Evolutionary conservation across 805 yeast genomes (phyloP), one percentile per base, ranked within the genome.

Genomic region (Vanderwaltozyma yarrowii): DNA sequence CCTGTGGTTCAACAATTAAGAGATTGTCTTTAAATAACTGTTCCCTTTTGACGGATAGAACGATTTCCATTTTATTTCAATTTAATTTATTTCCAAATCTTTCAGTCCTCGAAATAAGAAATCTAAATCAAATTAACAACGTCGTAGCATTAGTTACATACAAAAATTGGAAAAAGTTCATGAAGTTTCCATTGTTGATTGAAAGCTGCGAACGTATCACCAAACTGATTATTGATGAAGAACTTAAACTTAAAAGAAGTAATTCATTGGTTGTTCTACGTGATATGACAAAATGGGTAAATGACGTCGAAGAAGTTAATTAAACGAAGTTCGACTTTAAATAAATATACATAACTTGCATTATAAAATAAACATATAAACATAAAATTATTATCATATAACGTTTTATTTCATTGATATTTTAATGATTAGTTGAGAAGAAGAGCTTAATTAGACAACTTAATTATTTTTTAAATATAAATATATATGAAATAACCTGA

Each of bases 21-120:
- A 66, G 95, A 37, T 62, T 87, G 16, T 80, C 94, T 7, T 56
- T 87, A 36, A 87, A 87, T 58, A 76, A 78, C 49, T 87, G 96
- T 55, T 64, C 68, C 23, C 51, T 58, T 18, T 53, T 83, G 26
- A 71, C 83, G 14, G 69, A 81, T 51, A 69, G 68, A 36, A 71
- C 80, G 3, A 51, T 81, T 4, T 84, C 85, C 3, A 59, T 66
- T 20, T 58, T 72, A 4, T 49, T 71, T 4, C 47, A 55, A 10
- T 45, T 47, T 25, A 72, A 75, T 25, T 72, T 70, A 45, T 70
- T 81, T 40, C 73, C 73, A 11, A 67, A 68, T 32, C 57, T 88
- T 36, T 67, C 78, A 1, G 95, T 88, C 2, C 65, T 88, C 31
- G 96, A 88, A 57, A 69, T 88, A 13, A 68, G 89, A 41, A 76